phyloP scores from a whole-genome alignment of 306 rosid species.

The Casuarina glauca region DNA sequence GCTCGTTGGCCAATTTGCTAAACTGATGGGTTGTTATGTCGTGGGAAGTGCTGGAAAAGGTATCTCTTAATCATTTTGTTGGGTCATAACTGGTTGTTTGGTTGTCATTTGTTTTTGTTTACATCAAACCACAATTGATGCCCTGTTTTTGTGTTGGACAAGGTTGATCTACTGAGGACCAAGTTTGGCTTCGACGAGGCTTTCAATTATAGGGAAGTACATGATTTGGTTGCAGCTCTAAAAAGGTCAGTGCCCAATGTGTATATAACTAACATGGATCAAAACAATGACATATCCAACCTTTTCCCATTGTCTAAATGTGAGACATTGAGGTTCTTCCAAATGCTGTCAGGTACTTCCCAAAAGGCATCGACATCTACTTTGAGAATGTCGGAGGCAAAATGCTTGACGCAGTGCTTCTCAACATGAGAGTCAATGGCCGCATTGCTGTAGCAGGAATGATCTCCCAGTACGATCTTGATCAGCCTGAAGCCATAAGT shows the following conservation, averaged over 20 bases:
- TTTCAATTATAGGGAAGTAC: conserved; percentile 29
- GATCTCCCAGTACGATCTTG: conserved; percentile 23
- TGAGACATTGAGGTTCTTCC: background rate
- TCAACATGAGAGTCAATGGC: conserved; percentile 23
- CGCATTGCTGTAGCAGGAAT: conserved; percentile 24
- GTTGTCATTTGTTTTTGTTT: too few species aligned
- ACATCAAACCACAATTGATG: too few species aligned
- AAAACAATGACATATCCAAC: background rate
- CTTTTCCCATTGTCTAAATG: background rate
- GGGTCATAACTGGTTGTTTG: too few species aligned
- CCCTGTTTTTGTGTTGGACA: background rate
- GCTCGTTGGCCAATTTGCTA: conserved; percentile 9
- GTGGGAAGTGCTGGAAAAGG: conserved; percentile 12
- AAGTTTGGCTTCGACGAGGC: conserved; percentile 21
- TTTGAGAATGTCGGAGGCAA: conserved; percentile 26
- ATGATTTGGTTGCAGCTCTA: conserved; percentile 9
- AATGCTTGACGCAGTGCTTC: conserved; percentile 24
- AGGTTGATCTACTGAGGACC: conserved; percentile 26
- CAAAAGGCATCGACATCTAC: conserved; percentile 27
- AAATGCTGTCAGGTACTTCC: conserved; percentile 22
- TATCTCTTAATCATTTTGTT: background rate
- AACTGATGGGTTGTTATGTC: background rate
- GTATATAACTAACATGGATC: too few species aligned
- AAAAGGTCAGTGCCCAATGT: conserved; percentile 6
- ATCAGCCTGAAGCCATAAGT: conserved; percentile 12